A percentile compares a stretch with the other conserved stretches of the same genome.
Evolutionary conservation across 1,284 basidiomycete genomes (phyloP).

Genomic region (Trichosporon inkin): DNA sequence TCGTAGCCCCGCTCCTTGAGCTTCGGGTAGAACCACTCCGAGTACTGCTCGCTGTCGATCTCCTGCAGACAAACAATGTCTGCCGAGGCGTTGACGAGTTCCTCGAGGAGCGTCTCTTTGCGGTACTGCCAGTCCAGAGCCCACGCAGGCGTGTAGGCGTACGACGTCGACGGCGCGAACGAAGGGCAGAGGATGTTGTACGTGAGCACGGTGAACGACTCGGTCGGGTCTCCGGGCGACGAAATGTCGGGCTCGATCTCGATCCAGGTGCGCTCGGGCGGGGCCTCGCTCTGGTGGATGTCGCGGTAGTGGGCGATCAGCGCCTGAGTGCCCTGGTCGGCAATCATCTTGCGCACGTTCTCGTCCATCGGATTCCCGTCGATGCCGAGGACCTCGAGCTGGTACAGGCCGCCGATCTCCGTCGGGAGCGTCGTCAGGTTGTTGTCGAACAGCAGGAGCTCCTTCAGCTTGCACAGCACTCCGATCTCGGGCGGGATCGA

Average conservation of each 20-base stretch:
- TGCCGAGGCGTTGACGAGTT: conserved; percentile 75
- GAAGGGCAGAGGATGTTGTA: conserved; percentile 96
- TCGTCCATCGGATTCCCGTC: conserved; percentile 92
- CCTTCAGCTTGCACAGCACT: conserved; percentile 82
- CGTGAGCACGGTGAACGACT: conserved; percentile 73
- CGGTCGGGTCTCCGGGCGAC: conserved; percentile 57
- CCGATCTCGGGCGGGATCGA: conserved; percentile 83
- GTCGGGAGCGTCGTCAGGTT: conserved; percentile 75
- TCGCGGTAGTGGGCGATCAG: conserved; percentile 86
- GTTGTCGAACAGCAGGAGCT: conserved; percentile 95
- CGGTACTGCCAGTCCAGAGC: conserved; percentile 93
- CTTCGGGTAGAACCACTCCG: conserved; percentile 83
- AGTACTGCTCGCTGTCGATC: conserved; percentile 87
- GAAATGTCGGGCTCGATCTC: conserved; percentile 64
- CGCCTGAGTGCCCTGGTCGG: conserved; percentile 86
- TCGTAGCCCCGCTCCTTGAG: conserved; percentile 79
- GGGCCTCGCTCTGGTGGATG: conserved; percentile 55
- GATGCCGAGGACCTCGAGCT: conserved; percentile 87
- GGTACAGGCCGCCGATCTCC: conserved; percentile 86
- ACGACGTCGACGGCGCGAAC: conserved; percentile 82
- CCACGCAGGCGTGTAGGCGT: conserved; percentile 96
- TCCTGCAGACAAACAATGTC: conserved; percentile 92
- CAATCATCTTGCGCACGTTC: conserved; percentile 70
- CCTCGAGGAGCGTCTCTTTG: conserved; percentile 82
- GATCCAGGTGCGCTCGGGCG: conserved; percentile 80